These are phyloP conservation scores for Pisolithus orientalis DNA, from an alignment of 768 basidiomycete species.

Conservation along the genomic window DNA sequence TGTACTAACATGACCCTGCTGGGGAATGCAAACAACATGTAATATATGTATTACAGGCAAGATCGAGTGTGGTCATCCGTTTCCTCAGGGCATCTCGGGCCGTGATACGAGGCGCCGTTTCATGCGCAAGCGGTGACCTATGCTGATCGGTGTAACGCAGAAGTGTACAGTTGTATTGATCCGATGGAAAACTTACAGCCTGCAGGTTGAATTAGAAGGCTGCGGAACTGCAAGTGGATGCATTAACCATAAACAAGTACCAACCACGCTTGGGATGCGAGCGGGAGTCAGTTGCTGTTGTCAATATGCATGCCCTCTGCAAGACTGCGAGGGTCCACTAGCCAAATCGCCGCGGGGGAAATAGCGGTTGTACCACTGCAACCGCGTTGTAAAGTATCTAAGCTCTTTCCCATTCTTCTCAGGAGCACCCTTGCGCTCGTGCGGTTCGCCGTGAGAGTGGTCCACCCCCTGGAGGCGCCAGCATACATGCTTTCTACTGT, in stretches of 20 bases:
- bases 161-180: too few relatives aligned
- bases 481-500: slow-evolving; percentile 69
- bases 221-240: too few relatives aligned
- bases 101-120: too few relatives aligned
- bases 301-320: slow-evolving; percentile 52
- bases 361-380: not conserved
- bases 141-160: too few relatives aligned
- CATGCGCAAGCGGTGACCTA: too few relatives aligned
- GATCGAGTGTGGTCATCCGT: too few relatives aligned
- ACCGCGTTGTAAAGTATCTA: not conserved
- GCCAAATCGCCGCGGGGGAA: slow-evolving; percentile 50
- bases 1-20: not conserved
- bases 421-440: slow-evolving; percentile 73
- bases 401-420: slow-evolving; percentile 43
- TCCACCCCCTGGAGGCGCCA: slow-evolving; percentile 68
- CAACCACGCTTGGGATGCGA: not conserved
- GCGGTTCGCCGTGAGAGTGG: slow-evolving; percentile 83
- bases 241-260: not conserved
- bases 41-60: not conserved
- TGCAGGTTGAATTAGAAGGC: too few relatives aligned
- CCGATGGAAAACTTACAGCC: too few relatives aligned
- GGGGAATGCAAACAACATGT: not conserved
- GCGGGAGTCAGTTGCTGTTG: not conserved
- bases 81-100: too few relatives aligned
- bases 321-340: slow-evolving; percentile 74